These are phyloP conservation scores for Starmerella cellae DNA, from an alignment of 805 yeast species.

Conservation along the genomic window DNA sequence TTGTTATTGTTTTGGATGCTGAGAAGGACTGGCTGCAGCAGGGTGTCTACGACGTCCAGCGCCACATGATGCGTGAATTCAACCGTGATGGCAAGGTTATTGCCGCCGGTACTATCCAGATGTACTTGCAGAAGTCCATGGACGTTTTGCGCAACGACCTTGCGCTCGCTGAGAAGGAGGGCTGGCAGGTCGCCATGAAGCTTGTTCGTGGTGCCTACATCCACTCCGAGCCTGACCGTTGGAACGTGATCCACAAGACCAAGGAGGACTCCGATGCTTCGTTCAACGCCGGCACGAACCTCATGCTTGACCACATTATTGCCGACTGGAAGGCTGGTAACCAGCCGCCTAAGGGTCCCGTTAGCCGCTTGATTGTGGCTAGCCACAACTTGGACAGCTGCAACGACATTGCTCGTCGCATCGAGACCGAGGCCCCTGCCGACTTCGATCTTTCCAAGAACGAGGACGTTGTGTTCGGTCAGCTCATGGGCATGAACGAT, in stretches of 20 bases:
- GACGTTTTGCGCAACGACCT: slow-evolving; percentile 50
- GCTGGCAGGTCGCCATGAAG: slow-evolving; percentile 72
- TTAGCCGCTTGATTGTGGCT: slow-evolving; percentile 58
- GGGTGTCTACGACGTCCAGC: slow-evolving; percentile 83
- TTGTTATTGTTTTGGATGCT: slow-evolving; percentile 73
- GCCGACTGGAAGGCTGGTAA: slow-evolving; percentile 33
- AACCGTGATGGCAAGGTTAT: slow-evolving; percentile 48
- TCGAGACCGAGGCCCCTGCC: slow-evolving; percentile 28
- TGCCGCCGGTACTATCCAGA: slow-evolving; percentile 83
- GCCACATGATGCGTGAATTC: slow-evolving; percentile 60
- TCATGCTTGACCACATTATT: slow-evolving; percentile 47
- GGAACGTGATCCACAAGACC: slow-evolving; percentile 52
- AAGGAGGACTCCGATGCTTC: slow-evolving; percentile 69
- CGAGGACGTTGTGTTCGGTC: slow-evolving; percentile 60
- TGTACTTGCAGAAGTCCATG: slow-evolving; percentile 68
- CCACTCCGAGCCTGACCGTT: slow-evolving; percentile 70
- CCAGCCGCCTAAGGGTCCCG: slow-evolving; percentile 37
- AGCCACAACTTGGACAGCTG: slow-evolving; percentile 79
- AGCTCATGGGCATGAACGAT: slow-evolving; percentile 92
- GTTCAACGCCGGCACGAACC: slow-evolving; percentile 56
- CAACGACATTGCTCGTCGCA: slow-evolving; percentile 48
- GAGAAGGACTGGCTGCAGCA: slow-evolving; percentile 78
- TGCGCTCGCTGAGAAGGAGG: slow-evolving; percentile 41
- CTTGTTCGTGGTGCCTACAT: slow-evolving; percentile 92
- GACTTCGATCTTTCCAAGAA: slow-evolving; percentile 22